Evolutionary conservation across 2,329 filamentous ascomycete genomes (phyloP), one percentile per base, ranked within the genome.

Genomic region (Fusarium marasasianum): DNA sequence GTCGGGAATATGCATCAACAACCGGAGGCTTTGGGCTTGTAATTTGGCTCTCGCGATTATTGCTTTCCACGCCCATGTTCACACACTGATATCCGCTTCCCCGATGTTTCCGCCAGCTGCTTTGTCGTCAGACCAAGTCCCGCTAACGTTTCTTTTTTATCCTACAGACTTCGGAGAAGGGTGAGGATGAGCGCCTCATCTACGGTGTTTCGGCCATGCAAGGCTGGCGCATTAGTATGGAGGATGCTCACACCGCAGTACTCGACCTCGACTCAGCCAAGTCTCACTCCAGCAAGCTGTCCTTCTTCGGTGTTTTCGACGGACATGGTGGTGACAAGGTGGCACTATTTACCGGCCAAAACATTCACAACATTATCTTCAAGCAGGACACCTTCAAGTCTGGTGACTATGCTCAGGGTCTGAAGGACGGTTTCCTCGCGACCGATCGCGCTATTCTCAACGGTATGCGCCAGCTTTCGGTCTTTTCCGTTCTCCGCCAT

Each of bases 151-250:
- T 61, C 17, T 58, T 58, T 51, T 45, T 48, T 70, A 53, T 76
- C 66, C 82, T 17, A 26, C 18, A 98, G 96, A 88, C 91, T 86
- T 99, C 96, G 80, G 92, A 93, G 83, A 91, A 91, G 82, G 95
- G 95, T 85, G 92, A 94, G 86, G 95, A 98, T 93, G 95, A 97
- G 76, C 92, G 94, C 82, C 91, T 98, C 82, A 86, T 96, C 82
- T 99, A 94, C 84, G 96, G 96, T 81, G 91, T 98, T 76, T 99
- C 96, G 76, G 95, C 95, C 85, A 99, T 99, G 96, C 96, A 99
- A 86, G 96, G 96, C 87, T 99, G 96, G 96, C 93, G 96, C 86
- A 98, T 99, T 86, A 98, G 94, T 87, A 99, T 99, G 96, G 96
- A 99, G 84, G 96, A 99, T 83, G 92, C 96, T 74, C 96, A 99